Percentiles rank a stretch among this genome's conserved stretches.
Conservation (phyloP, 2,329 filamentous ascomycete genomes). For the Hypomyces perniciosus region DNA sequence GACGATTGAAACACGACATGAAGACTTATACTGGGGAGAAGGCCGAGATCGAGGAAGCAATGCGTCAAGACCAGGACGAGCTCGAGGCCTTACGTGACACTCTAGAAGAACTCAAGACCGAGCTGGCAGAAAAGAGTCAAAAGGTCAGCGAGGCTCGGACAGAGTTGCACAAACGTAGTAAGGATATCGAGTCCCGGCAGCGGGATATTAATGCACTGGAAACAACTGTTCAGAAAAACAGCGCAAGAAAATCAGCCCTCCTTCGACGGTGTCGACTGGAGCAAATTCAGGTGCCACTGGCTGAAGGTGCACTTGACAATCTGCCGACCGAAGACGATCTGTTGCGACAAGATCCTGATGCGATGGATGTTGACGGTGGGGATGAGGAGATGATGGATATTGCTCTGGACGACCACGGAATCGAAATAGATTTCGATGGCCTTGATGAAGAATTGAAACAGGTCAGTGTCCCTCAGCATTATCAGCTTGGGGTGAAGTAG, state of each 20-base stretch:
- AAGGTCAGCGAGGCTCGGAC: constrained; percentile 71
- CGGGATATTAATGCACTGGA: constrained; percentile 77
- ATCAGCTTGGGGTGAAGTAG: neutral
- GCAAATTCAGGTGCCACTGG: constrained; percentile 79
- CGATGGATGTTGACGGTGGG: constrained; percentile 83
- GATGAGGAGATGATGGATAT: constrained; percentile 55
- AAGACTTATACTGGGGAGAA: constrained; percentile 66
- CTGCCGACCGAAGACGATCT: constrained; percentile 83
- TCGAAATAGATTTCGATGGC: constrained; percentile 77
- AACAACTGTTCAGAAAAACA: constrained; percentile 78
- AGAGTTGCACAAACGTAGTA: constrained; percentile 77
- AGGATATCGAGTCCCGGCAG: constrained; percentile 67
- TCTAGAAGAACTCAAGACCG: constrained; percentile 61
- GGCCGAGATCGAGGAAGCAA: constrained; percentile 63
- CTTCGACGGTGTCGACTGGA: constrained; percentile 89
- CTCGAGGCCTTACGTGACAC: constrained; percentile 69
- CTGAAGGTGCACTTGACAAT: constrained; percentile 70
- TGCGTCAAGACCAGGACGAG: constrained; percentile 68
- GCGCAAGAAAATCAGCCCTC: constrained; percentile 74
- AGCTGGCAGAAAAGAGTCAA: constrained; percentile 63
- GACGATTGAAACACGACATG: constrained; percentile 63
- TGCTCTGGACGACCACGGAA: constrained; percentile 81
- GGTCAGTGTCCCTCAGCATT: constrained; percentile 39
- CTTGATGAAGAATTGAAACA: constrained; percentile 78
- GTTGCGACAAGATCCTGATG: constrained; percentile 70